Base-by-base conservation (phyloP, 176 grass and related monocot species). In the Cocos nucifera region DNA sequence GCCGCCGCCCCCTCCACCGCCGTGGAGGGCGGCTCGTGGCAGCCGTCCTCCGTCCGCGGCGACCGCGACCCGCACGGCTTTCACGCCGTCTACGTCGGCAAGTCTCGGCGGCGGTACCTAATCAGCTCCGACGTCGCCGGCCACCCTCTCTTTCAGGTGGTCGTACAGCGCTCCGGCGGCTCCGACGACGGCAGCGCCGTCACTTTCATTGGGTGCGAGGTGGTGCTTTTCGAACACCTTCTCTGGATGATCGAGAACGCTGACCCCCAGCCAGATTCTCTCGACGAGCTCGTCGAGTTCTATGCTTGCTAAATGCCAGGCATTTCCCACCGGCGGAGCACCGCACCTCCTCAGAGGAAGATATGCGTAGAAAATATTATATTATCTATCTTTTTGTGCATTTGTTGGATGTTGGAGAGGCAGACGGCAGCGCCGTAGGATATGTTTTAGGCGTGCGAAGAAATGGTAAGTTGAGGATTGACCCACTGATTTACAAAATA, bases 201-300 rank as follows among this genome's bases (percentile, higher is more conserved):
- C 12, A 51, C 44, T 22, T 39, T 71, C 57, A 67, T 95, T 3
- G 90, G 90, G 39, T 95, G 90, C 74, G 90, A 95, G 86, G 86
- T 95, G 59, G 90, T 95, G 59, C 79, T 95, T 61, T 95, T 95
- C 71, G 90, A 95, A 65, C 90, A 95, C 86, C 86, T 95, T 54
- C 79, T 89, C 53, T 95, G 86, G 90, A 95, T 95, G 90, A 79
- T 95, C 51, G 86, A 89, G 77, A 95, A 89, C 78, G 90, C 82
- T 53, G 90, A 89, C 65, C 86, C 82, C 23, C 79, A 80, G 69
- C 90, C 90, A 32, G 90, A 95, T 73, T 95, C 85, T 6, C 70
- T 85, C 22, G 90, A 84, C 56, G 90, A 95, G 82, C 77, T 95
- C 79, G 82, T 89, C 69, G 90, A 95, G 67, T 95, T 89, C 71